Evolutionary conservation across 2,329 filamentous ascomycete species (phyloP).

Genomic region (Paecilomyces formosus): DNA sequence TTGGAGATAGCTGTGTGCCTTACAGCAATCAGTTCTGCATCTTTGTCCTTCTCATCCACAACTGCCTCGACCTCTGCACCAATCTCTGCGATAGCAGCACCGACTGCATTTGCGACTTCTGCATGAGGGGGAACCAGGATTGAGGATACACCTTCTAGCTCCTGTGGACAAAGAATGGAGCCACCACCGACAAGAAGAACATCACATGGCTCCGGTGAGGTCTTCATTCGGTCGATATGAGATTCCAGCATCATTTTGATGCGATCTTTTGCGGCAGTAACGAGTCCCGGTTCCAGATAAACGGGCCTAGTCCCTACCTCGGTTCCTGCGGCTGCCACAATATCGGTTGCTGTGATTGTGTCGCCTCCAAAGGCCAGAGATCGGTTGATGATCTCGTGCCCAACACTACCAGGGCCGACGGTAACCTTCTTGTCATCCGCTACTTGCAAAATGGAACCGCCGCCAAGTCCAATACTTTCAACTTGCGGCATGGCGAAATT

Average conservation of each 20-base stretch:
- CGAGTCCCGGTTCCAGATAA: constrained; percentile 7
- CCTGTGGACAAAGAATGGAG: constrained; percentile 50
- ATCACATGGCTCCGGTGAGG: constrained; percentile 50
- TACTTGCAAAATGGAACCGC: constrained; percentile 40
- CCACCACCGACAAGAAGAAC: constrained; percentile 59
- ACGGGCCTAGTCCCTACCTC: background rate
- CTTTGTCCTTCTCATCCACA: background rate
- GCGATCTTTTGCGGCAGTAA: constrained; percentile 30
- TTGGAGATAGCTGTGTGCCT: background rate
- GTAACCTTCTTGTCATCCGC: constrained; percentile 30
- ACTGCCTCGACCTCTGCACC: constrained; percentile 7
- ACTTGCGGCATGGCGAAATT: constrained; percentile 55
- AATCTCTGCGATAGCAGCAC: constrained; percentile 49
- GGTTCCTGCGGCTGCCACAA: constrained; percentile 32
- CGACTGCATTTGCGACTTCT: constrained; percentile 58
- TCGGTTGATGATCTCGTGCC: constrained; percentile 48
- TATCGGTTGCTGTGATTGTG: constrained; percentile 53
- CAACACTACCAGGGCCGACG: constrained; percentile 57
- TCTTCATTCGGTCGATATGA: constrained; percentile 57
- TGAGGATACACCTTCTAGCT: constrained; percentile 48
- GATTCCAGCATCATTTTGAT: constrained; percentile 48
- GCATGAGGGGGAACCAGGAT: constrained; percentile 52
- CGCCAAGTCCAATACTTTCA: constrained; percentile 50
- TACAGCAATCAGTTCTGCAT: background rate
- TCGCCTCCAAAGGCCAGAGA: constrained; percentile 51